Percentiles rank a stretch among this genome's conserved stretches.
Conservation (phyloP, 495 filamentous ascomycete species). For the Penicillium simplicissimum region DNA sequence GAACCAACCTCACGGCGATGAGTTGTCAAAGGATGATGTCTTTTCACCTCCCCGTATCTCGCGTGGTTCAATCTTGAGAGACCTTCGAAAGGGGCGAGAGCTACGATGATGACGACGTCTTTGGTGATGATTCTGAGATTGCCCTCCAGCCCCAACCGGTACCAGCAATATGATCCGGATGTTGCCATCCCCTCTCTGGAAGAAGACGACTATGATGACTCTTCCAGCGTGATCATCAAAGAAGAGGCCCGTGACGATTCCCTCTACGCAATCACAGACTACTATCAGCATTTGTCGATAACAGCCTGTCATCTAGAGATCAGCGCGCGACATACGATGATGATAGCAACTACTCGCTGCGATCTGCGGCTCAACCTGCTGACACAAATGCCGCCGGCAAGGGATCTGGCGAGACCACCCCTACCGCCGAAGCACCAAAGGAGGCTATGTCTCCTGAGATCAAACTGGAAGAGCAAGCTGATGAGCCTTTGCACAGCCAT, state of each 20-base stretch:
- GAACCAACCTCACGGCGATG: background rate
- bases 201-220: constrained; percentile 55
- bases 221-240: constrained; percentile 67
- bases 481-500: constrained; percentile 15
- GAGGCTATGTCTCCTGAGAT: background rate
- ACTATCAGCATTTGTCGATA: constrained; percentile 51
- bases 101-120: constrained; percentile 58
- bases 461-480: background rate
- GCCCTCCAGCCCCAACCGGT: constrained; percentile 53
- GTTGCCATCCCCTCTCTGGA: constrained; percentile 78
- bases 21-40: constrained; percentile 17
- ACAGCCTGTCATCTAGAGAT: constrained; percentile 48
- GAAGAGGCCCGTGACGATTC: constrained; percentile 63
- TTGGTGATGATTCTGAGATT: constrained; percentile 59
- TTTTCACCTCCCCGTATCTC: constrained; percentile 74
- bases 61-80: constrained; percentile 86
- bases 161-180: constrained; percentile 72
- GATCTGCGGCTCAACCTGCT: constrained; percentile 34
- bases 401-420: constrained; percentile 37
- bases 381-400: constrained; percentile 8
- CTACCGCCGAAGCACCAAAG: constrained; percentile 17
- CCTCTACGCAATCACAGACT: constrained; percentile 67
- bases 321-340: constrained; percentile 46
- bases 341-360: constrained; percentile 53
- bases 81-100: constrained; percentile 71